Percentiles rank a stretch among this genome's conserved stretches.
These are phyloP conservation scores for Puccinia coronata DNA, from an alignment of 1,284 basidiomycete species.

Conservation along the genomic window DNA sequence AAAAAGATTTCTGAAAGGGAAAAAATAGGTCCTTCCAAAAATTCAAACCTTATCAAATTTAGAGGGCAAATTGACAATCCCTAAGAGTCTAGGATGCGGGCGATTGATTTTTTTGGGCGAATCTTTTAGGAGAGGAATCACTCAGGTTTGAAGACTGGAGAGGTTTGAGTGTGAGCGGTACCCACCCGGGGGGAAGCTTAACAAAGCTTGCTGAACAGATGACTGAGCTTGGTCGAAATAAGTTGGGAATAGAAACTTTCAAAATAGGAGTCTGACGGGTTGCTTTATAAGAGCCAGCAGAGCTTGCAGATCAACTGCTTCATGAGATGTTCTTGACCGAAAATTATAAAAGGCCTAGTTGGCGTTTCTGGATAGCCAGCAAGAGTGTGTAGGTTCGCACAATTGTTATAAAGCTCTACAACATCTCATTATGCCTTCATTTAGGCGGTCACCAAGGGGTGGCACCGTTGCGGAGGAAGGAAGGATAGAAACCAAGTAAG, in stretches of 20 bases:
- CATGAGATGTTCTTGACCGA: background rate
- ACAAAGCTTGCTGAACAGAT: constrained; percentile 10
- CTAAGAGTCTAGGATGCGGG: background rate
- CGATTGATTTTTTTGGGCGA: background rate
- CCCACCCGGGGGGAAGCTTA: constrained; percentile 4
- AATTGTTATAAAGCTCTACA: background rate
- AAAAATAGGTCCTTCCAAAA: background rate
- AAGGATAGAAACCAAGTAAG: background rate
- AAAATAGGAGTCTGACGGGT: background rate
- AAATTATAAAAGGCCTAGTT: background rate
- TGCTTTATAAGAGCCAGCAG: background rate
- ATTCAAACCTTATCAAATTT: constrained; percentile 4
- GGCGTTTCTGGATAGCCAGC: background rate
- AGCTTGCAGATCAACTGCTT: constrained; percentile 5
- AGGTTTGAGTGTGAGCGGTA: background rate
- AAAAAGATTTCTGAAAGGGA: background rate
- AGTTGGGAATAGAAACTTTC: background rate
- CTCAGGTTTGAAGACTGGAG: background rate
- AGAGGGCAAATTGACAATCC: background rate
- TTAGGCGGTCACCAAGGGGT: background rate
- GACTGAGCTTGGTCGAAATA: background rate
- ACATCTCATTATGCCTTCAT: constrained; percentile 11
- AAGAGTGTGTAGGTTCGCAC: too few species aligned
- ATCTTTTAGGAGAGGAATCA: background rate
- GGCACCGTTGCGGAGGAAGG: background rate